These are phyloP conservation scores for Cyberlindnera lachancei DNA, from an alignment of 805 yeast species.

Conservation along the genomic window DNA sequence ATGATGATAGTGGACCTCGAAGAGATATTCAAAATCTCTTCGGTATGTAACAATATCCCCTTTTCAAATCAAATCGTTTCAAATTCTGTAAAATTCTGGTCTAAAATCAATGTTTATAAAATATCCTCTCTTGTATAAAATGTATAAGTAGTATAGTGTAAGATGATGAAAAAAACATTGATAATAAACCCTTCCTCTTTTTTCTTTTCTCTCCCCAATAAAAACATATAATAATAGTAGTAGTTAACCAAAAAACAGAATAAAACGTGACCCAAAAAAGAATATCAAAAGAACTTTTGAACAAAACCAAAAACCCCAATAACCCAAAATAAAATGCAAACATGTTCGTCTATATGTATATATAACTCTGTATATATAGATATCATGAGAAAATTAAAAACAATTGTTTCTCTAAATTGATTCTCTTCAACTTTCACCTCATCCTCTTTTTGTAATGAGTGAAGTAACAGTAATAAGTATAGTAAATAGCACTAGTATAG, in stretches of 20 bases:
- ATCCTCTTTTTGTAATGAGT: no score
- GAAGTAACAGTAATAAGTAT: constrained; percentile 1
- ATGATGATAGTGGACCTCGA: no score
- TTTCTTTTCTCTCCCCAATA: no score
- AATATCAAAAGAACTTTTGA: constrained; percentile 1
- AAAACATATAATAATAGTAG: no score
- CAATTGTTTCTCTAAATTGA: not conserved
- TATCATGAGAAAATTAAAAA: constrained; percentile 1
- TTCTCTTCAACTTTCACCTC: no score
- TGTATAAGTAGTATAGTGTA: not conserved
- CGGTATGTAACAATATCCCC: no score
- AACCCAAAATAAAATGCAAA: constrained; percentile 4
- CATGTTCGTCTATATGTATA: constrained; percentile 2
- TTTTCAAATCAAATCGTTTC: no score
- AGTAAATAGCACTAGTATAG: not conserved
- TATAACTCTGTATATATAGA: not conserved
- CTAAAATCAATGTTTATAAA: not conserved
- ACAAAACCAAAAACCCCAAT: constrained; percentile 1
- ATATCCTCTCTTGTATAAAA: not conserved
- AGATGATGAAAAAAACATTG: no score
- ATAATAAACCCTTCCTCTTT: no score
- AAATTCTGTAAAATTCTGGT: not conserved
- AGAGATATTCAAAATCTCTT: no score
- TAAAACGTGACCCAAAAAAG: constrained; percentile 1
- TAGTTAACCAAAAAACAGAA: constrained; percentile 1